Evolutionary conservation across 768 basidiomycete species (phyloP).

Genomic region (Mycena crocata): DNA sequence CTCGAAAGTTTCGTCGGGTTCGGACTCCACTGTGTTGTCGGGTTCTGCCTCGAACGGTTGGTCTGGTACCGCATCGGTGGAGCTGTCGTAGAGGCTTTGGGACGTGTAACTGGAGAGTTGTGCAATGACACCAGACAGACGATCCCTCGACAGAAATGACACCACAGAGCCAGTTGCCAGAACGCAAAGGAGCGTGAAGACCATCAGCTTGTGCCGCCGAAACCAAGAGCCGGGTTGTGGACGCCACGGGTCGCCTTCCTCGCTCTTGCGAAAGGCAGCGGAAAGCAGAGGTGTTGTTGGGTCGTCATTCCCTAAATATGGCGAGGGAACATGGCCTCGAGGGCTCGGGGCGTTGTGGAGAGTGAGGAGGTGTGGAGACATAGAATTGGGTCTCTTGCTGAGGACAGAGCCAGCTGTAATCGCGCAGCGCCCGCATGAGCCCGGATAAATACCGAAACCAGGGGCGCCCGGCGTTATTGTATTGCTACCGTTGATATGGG

Average conservation of each 20-base stretch:
- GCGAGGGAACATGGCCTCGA: background rate
- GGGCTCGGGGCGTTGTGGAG: background rate
- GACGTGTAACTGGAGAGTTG: background rate
- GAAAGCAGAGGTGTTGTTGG: background rate
- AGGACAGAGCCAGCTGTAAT: background rate
- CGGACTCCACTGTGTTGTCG: background rate
- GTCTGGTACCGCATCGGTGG: no score
- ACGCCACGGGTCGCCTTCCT: background rate
- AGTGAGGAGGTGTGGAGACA: background rate
- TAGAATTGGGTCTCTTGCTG: background rate
- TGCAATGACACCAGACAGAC: background rate
- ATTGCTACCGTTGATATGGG: no score
- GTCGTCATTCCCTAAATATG: background rate
- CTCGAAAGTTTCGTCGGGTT: background rate
- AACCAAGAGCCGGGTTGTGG: background rate
- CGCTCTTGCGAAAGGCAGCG: background rate
- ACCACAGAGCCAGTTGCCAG: background rate
- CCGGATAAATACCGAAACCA: no score
- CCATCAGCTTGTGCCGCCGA: background rate
- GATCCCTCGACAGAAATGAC: background rate
- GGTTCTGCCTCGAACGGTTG: background rate
- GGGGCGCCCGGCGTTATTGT: no score
- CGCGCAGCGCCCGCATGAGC: no score
- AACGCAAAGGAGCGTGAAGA: background rate
- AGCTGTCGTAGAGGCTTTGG: no score